phyloP scores from a whole-genome alignment of 805 yeast genomes.

The Cyberlindnera galapagoensis region DNA sequence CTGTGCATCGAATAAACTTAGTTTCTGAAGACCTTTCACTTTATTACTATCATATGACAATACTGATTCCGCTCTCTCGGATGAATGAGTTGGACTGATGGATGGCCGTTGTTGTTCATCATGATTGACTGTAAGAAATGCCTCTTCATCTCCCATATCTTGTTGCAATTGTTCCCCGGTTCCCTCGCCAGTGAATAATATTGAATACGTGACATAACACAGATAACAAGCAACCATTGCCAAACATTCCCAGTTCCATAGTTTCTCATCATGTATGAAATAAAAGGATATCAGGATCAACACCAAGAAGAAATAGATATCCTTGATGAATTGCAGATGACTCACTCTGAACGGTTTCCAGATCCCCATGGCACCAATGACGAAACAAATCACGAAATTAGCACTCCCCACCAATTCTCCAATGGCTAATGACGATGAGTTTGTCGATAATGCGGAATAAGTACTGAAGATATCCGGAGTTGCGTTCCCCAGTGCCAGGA shows the following conservation, averaged over 20 bases:
- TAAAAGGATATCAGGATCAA: slow-evolving; percentile 44
- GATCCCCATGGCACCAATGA: slow-evolving; percentile 73
- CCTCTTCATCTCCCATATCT: neutral
- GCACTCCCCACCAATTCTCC: slow-evolving; percentile 93
- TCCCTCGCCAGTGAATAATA: slow-evolving; percentile 37
- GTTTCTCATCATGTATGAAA: slow-evolving; percentile 48
- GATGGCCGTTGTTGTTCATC: slow-evolving; percentile 3
- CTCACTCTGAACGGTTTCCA: slow-evolving; percentile 59
- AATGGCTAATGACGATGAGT: slow-evolving; percentile 71
- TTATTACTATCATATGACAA: slow-evolving; percentile 18
- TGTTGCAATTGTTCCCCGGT: slow-evolving; percentile 2
- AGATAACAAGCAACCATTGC: slow-evolving; percentile 51
- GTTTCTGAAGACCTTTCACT: slow-evolving; percentile 20
- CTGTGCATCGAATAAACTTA: slow-evolving; percentile 34
- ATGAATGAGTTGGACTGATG: neutral
- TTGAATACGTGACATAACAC: slow-evolving; percentile 45
- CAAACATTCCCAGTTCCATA: slow-evolving; percentile 51
- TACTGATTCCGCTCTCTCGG: slow-evolving; percentile 1
- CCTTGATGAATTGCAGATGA: slow-evolving; percentile 47
- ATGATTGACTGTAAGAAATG: slow-evolving; percentile 7
- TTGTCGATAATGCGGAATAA: slow-evolving; percentile 68
- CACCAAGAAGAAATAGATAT: slow-evolving; percentile 47
- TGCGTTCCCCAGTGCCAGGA: slow-evolving; percentile 88
- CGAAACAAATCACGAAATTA: slow-evolving; percentile 70
- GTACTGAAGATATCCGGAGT: slow-evolving; percentile 87